These are phyloP conservation scores for Monosporascus sp. DNA, from an alignment of 2,329 filamentous ascomycete genomes.

Conservation along the genomic window DNA sequence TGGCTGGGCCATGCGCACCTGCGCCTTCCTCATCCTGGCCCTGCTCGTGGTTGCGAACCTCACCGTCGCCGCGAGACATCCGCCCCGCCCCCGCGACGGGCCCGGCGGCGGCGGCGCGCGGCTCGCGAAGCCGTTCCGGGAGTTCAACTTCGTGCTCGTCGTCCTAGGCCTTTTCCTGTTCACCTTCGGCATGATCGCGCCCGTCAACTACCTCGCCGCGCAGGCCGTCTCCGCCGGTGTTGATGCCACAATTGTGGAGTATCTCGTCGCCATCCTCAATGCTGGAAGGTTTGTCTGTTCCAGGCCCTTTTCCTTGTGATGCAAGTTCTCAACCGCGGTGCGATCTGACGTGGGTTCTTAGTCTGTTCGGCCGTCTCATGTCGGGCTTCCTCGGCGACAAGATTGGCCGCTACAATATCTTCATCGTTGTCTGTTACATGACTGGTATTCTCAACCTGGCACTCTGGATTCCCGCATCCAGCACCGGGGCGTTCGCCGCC, in stretches of 20 bases:
- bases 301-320: not conserved
- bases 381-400: constrained; percentile 9
- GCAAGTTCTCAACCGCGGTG: not conserved
- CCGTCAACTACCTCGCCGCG: constrained; percentile 30
- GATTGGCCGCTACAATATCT: constrained; percentile 12
- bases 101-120: not conserved
- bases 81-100: constrained; percentile 18
- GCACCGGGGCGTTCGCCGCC: constrained; percentile 9
- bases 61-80: constrained; percentile 25
- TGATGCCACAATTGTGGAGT: constrained; percentile 23
- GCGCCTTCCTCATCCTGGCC: constrained; percentile 21
- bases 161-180: constrained; percentile 29
- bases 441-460: constrained; percentile 22
- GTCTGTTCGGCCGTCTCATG: constrained; percentile 3
- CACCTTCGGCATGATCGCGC: constrained; percentile 31
- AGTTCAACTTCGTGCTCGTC: constrained; percentile 27
- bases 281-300: constrained; percentile 16
- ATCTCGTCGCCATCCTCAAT: constrained; percentile 34
- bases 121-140: constrained; percentile 16
- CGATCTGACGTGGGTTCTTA: not conserved
- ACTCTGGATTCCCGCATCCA: constrained; percentile 25
- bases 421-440: constrained; percentile 34
- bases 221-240: constrained; percentile 27
- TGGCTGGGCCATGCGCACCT: constrained; percentile 23
- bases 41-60: constrained; percentile 24